Percentiles rank a stretch among this genome's conserved stretches.
Conservation (phyloP, 805 yeast genomes). For the Pichia pseudocactophila region DNA sequence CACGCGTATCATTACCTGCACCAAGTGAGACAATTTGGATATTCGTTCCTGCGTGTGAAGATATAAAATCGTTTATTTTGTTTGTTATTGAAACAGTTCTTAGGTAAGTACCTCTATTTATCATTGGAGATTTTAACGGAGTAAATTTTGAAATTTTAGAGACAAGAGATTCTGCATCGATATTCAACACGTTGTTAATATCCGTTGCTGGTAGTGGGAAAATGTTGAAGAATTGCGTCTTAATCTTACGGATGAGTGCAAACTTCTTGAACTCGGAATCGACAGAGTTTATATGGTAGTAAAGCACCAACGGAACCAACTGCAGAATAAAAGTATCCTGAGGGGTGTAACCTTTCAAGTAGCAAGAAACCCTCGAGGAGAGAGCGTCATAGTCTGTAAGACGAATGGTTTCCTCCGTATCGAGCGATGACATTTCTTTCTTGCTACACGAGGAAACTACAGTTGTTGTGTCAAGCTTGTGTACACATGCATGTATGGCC, state of each 20-base stretch:
- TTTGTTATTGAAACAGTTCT: constrained; percentile 46
- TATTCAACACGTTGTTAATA: background rate
- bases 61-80: constrained; percentile 35
- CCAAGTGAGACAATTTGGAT: constrained; percentile 65
- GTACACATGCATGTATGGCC: no score
- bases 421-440: background rate
- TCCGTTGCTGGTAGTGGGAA: constrained; percentile 3
- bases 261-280: constrained; percentile 29
- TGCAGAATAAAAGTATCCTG: constrained; percentile 30
- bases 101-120: constrained; percentile 63
- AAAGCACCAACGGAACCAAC: constrained; percentile 28
- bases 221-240: constrained; percentile 30
- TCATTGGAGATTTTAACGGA: constrained; percentile 45
- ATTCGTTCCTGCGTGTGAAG: constrained; percentile 14
- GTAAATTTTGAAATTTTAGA: constrained; percentile 2
- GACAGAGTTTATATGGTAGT: constrained; percentile 28
- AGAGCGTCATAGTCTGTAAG: constrained; percentile 62
- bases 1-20: constrained; percentile 72
- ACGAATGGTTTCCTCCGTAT: constrained; percentile 17
- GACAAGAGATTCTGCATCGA: background rate
- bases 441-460: no score
- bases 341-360: constrained; percentile 36
- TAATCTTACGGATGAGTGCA: constrained; percentile 30
- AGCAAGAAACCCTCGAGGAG: constrained; percentile 53
- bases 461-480: no score